A percentile compares a stretch with the other conserved stretches of the same genome.
phyloP scores from a whole-genome alignment of 257 asterid species.

The Fraxinus anomala region DNA sequence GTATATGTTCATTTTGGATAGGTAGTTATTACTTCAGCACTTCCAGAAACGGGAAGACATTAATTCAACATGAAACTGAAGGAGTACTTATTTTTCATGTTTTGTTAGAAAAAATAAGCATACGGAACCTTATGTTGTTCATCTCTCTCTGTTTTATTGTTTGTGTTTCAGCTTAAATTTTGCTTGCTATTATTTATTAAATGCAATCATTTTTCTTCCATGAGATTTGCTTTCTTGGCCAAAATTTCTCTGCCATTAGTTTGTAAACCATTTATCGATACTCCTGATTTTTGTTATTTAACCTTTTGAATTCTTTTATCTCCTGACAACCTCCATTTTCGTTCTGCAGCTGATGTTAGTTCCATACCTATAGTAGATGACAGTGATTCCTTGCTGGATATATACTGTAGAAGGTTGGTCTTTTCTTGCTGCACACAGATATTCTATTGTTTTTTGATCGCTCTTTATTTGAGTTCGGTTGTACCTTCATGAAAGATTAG shows the following conservation, averaged over 20 bases:
- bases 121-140: not conserved
- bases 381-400: conserved; percentile 69
- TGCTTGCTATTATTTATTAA: conserved; percentile 6
- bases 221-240: conserved; percentile 5
- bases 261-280: conserved; percentile 6
- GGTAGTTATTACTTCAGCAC: not conserved
- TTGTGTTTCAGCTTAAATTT: conserved; percentile 5
- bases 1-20: not conserved
- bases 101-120: not conserved
- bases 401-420: conserved; percentile 64
- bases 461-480: conserved; percentile 19
- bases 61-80: not conserved
- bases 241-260: not conserved
- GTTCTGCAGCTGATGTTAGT: conserved; percentile 65
- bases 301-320: not conserved
- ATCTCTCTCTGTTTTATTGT: not conserved
- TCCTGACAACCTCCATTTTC: conserved; percentile 12
- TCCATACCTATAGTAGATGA: conserved; percentile 78
- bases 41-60: not conserved
- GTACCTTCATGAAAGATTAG: conserved; percentile 13
- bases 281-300: conserved; percentile 9
- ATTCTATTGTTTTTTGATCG: not conserved
- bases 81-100: not conserved
- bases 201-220: not conserved
- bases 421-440: not conserved